Evolutionary conservation across 768 basidiomycete species (phyloP).

Genomic region (Psilocybe tampanensis): DNA sequence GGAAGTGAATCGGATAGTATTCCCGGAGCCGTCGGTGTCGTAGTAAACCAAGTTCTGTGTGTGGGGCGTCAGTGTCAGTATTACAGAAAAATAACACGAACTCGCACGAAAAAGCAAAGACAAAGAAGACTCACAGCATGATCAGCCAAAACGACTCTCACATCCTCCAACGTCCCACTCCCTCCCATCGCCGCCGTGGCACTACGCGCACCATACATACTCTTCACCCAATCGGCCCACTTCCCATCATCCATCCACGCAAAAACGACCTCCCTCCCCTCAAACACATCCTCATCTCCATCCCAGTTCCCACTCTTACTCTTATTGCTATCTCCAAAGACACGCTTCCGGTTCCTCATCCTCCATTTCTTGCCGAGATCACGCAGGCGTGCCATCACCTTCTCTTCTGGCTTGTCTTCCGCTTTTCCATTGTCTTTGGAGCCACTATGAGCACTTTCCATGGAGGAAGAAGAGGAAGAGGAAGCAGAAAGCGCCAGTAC

Average conservation of each 20-base stretch:
- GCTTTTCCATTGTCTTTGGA: conserved; percentile 44
- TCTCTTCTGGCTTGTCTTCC: conserved; percentile 50
- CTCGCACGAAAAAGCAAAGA: conserved; percentile 6
- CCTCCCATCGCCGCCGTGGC: conserved; percentile 17
- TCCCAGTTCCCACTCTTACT: neutral
- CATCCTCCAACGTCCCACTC: conserved; percentile 34
- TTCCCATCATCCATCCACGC: conserved; percentile 85
- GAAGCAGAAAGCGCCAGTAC: conserved; percentile 59
- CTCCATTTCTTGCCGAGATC: conserved; percentile 37
- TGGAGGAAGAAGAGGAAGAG: neutral
- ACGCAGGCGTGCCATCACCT: too few species aligned
- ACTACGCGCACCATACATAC: conserved; percentile 65
- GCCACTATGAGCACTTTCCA: too few species aligned
- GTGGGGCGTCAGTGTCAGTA: neutral
- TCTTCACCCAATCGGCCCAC: conserved; percentile 91
- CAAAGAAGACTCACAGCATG: conserved; percentile 57
- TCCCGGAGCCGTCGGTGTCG: conserved; percentile 60
- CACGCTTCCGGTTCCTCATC: conserved; percentile 25
- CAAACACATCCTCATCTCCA: neutral
- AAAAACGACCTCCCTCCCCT: conserved; percentile 69
- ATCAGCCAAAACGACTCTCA: conserved; percentile 73
- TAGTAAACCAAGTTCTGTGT: conserved; percentile 75
- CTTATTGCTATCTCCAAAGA: conserved; percentile 12
- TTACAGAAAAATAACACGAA: neutral
- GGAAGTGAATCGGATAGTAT: conserved; percentile 56